phyloP scores from a whole-genome alignment of 257 asterid genomes.

The Coffea canephora region DNA sequence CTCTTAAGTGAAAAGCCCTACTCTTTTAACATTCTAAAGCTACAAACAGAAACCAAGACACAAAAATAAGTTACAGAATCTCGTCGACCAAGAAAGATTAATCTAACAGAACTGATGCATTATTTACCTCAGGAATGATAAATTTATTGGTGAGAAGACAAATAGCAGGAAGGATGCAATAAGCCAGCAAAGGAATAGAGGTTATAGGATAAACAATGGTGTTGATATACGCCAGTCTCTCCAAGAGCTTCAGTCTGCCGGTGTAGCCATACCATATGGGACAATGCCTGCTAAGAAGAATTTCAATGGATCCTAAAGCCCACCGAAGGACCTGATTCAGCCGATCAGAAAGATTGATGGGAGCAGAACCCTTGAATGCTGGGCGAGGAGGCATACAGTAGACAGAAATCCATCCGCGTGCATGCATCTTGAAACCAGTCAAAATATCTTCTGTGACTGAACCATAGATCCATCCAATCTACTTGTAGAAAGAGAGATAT shows the following conservation, averaged over 20 bases:
- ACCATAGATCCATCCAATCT: conserved; percentile 97
- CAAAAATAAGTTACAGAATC: not conserved
- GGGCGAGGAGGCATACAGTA: conserved; percentile 92
- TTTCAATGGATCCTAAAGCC: conserved; percentile 94
- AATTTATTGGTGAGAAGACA: conserved; percentile 86
- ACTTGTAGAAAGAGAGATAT: conserved; percentile 15
- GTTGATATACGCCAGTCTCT: conserved; percentile 83
- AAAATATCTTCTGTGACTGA: conserved; percentile 92
- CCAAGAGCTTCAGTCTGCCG: conserved; percentile 62
- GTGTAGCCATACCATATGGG: conserved; percentile 90
- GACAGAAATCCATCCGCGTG: conserved; percentile 87
- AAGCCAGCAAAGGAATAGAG: conserved; percentile 75
- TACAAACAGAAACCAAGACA: not conserved
- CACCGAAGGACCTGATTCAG: conserved; percentile 92
- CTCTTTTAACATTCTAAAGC: not conserved
- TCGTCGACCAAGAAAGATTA: not conserved
- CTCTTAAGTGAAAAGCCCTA: not conserved
- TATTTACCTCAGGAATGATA: conserved; percentile 70
- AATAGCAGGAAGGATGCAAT: conserved; percentile 83
- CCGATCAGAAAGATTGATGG: conserved; percentile 93
- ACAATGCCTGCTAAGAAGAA: conserved; percentile 84
- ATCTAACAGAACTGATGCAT: not conserved
- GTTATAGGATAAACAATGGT: conserved; percentile 86
- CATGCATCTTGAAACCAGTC: conserved; percentile 94
- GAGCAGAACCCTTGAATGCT: conserved; percentile 94